A percentile compares a stretch with the other conserved stretches of the same genome.
Evolutionary conservation across 305 asterid genomes (phyloP).

Genomic region (Solanum hybrid): DNA sequence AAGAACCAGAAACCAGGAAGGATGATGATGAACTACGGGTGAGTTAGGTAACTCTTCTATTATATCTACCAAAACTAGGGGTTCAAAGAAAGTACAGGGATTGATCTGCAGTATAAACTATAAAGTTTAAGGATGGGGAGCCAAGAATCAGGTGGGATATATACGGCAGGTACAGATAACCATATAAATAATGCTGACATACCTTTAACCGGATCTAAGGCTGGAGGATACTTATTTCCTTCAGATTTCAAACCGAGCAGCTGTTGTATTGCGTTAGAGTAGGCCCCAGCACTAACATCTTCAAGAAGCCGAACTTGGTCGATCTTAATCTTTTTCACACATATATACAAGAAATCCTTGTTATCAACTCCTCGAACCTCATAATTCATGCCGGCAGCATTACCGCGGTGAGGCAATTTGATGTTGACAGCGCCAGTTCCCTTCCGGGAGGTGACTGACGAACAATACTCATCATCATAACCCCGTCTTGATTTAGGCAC

Average conservation of each 20-base stretch:
- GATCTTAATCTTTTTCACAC: constrained; percentile 58
- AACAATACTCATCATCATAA: constrained; percentile 74
- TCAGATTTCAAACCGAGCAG: constrained; percentile 56
- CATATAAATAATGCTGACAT: neutral
- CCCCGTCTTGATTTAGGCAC: constrained; percentile 92
- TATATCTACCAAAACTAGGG: neutral
- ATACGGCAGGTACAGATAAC: neutral
- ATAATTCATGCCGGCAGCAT: constrained; percentile 68
- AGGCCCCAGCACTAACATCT: constrained; percentile 80
- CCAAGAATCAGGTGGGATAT: neutral
- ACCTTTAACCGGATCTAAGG: constrained; percentile 94
- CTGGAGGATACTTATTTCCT: constrained; percentile 85
- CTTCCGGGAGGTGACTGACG: constrained; percentile 60
- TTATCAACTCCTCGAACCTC: constrained; percentile 77
- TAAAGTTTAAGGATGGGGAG: neutral
- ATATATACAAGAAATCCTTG: constrained; percentile 67
- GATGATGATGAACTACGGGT: neutral
- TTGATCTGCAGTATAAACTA: neutral
- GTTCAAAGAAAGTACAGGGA: neutral
- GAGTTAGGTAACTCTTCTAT: neutral
- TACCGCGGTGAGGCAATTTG: constrained; percentile 76
- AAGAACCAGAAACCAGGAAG: neutral
- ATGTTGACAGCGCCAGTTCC: constrained; percentile 72
- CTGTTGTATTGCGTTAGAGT: constrained; percentile 69
- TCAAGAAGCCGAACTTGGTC: constrained; percentile 93